Evolutionary conservation across 2,329 filamentous ascomycete genomes (phyloP).

Genomic region (Colletotrichum sp.): DNA sequence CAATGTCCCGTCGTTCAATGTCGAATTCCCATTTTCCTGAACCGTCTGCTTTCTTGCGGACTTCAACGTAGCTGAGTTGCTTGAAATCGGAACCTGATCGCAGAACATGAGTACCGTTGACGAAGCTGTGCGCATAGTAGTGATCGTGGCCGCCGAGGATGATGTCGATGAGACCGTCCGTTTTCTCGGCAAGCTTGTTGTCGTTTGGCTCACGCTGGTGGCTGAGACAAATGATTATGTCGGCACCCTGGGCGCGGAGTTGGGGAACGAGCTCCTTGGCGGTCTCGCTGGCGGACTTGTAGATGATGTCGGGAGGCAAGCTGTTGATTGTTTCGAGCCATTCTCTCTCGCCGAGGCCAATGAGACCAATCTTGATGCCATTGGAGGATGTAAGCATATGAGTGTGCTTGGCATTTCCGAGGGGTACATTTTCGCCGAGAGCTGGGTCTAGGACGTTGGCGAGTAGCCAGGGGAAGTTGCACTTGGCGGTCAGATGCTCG

Average conservation of each 20-base stretch:
- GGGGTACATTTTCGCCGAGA: slow-evolving; percentile 74
- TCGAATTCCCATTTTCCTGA: slow-evolving; percentile 75
- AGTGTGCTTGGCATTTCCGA: slow-evolving; percentile 78
- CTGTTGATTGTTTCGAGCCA: slow-evolving; percentile 91
- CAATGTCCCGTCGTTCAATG: slow-evolving; percentile 76
- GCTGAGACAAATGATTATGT: slow-evolving; percentile 82
- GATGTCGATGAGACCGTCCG: slow-evolving; percentile 78
- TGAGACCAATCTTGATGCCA: slow-evolving; percentile 83
- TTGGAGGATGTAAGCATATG: slow-evolving; percentile 80
- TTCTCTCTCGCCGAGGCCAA: slow-evolving; percentile 85
- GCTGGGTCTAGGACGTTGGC: slow-evolving; percentile 88
- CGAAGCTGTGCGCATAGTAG: slow-evolving; percentile 78
- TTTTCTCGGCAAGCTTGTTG: slow-evolving; percentile 79
- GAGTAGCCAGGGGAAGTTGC: slow-evolving; percentile 87
- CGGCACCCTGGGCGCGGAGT: slow-evolving; percentile 77
- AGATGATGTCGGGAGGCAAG: slow-evolving; percentile 81
- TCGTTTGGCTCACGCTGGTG: slow-evolving; percentile 92
- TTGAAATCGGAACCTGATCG: slow-evolving; percentile 92
- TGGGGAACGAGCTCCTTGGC: slow-evolving; percentile 77
- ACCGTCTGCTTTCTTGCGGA: slow-evolving; percentile 58
- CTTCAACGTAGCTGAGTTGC: slow-evolving; percentile 87
- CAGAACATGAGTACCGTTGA: slow-evolving; percentile 84
- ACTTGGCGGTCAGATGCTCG: slow-evolving; percentile 72
- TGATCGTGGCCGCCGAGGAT: slow-evolving; percentile 92
- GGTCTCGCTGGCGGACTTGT: slow-evolving; percentile 77